phyloP scores from a whole-genome alignment of 2,329 filamentous ascomycete species.

The Plectosphaerella sp. region DNA sequence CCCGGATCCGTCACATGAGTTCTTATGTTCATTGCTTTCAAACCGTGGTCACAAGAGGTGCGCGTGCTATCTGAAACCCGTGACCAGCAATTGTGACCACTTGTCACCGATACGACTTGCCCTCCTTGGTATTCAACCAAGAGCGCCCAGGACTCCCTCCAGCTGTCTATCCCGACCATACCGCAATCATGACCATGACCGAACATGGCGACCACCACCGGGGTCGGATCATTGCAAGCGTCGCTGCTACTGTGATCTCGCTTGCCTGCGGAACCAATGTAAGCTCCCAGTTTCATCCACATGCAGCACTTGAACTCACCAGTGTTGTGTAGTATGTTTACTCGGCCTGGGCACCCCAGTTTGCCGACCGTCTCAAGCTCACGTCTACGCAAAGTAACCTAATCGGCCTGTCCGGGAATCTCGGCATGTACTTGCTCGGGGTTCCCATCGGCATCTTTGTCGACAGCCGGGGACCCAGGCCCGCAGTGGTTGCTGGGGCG shows the following conservation, averaged over 20 bases:
- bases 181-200: constrained; percentile 2
- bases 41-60: too few species aligned
- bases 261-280: constrained; percentile 93
- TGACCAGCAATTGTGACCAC: neutral
- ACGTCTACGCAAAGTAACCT: constrained; percentile 92
- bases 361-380: constrained; percentile 78
- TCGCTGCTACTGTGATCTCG: constrained; percentile 79
- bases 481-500: constrained; percentile 71
- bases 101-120: neutral
- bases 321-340: constrained; percentile 76
- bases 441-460: constrained; percentile 87
- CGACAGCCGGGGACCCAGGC: constrained; percentile 74
- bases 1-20: too few species aligned
- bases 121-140: neutral
- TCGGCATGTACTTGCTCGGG: constrained; percentile 91
- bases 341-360: constrained; percentile 95
- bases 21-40: too few species aligned
- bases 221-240: constrained; percentile 74
- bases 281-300: constrained; percentile 21
- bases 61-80: neutral
- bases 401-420: constrained; percentile 78
- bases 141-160: neutral
- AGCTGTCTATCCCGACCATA: neutral
- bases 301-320: neutral
- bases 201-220: constrained; percentile 40